Evolutionary conservation across 345 rosid genomes (phyloP), one percentile per base, ranked within the genome.

Genomic region (Gossypium bickii): DNA sequence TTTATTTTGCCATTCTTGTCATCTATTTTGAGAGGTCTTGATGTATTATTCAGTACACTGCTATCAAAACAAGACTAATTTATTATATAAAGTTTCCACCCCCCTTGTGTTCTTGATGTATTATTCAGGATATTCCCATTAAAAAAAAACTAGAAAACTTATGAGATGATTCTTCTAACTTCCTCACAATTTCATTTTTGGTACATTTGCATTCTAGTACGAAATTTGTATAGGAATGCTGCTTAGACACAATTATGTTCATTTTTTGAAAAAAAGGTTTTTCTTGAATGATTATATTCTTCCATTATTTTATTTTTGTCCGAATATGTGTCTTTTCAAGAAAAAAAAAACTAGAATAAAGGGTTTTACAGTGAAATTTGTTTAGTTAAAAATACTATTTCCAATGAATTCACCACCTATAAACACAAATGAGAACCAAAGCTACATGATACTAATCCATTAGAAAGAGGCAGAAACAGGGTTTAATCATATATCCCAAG

Each of bases 41-140:
- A 80, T 76, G 74, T 65, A 76, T 60, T 34, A 53, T 70, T 70
- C 10, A 62, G 51, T 58, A 71, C 47, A 56, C 60, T 45, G 63
- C 61, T 29, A 48, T 70, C 38, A 63, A 72, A 67, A 58, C 51
- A 44, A 62, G 48, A 22, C 66, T 34, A 44, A 9, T 25, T 55
- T 12, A 52, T 72, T 73, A 77, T 77, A 57, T 34, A 18, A 66
- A 22, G 5, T 41, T 71, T 47, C 25, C 51, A 9, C 17, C 34
- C 34, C 27, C 44, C n/a, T 43, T 49, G 67, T 68, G 76, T 78
- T 67, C 69, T 64, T 77, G 67, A 10, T 74, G 70, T 62, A 74
- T 56, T 25, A 43, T 67, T 71, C 12, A 27, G 71, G 67, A 52
- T 69, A 47, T 69, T 34, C 38, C 38, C 38, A 34, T 34, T 34